phyloP scores from a whole-genome alignment of 768 basidiomycete species.

The Collybia nuda region DNA sequence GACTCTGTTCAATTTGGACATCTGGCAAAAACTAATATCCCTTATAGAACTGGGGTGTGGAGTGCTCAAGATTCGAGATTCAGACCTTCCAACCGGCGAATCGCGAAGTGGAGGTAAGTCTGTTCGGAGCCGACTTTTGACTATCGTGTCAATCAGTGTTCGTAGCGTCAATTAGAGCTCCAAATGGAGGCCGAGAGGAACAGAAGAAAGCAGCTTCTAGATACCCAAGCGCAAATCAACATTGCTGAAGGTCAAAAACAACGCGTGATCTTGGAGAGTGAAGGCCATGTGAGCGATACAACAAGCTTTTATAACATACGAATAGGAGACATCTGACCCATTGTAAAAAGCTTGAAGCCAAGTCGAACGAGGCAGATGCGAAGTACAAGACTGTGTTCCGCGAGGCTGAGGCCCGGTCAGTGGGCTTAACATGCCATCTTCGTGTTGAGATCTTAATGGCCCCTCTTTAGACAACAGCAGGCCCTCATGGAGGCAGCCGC shows the following conservation, averaged over 20 bases:
- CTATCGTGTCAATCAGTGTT: neutral
- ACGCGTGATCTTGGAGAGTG: slow-evolving; percentile 52
- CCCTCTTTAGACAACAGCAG: slow-evolving; percentile 33
- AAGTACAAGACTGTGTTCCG: slow-evolving; percentile 48
- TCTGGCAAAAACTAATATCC: neutral
- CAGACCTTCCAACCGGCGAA: slow-evolving; percentile 61
- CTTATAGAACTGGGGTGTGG: slow-evolving; percentile 52
- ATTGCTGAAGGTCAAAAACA: slow-evolving; percentile 60
- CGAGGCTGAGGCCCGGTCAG: slow-evolving; percentile 48
- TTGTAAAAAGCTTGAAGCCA: slow-evolving; percentile 38
- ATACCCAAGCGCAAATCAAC: slow-evolving; percentile 58
- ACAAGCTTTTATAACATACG: neutral
- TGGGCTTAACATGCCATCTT: neutral
- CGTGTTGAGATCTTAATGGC: neutral
- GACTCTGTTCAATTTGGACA: neutral
- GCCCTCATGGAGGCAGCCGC: slow-evolving; percentile 45
- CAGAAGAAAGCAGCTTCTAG: slow-evolving; percentile 53
- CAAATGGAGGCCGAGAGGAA: slow-evolving; percentile 63
- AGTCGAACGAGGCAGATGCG: slow-evolving; percentile 56
- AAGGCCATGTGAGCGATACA: slow-evolving; percentile 40
- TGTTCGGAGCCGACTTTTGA: neutral
- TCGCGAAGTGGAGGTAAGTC: slow-evolving; percentile 52
- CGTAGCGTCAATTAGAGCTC: slow-evolving; percentile 55
- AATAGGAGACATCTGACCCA: neutral
- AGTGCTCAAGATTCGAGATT: slow-evolving; percentile 58